A percentile compares a stretch with the other conserved stretches of the same genome.
These are phyloP conservation scores for Raffaelea ambrosiae DNA, from an alignment of 2,329 filamentous ascomycete genomes.

Conservation along the genomic window DNA sequence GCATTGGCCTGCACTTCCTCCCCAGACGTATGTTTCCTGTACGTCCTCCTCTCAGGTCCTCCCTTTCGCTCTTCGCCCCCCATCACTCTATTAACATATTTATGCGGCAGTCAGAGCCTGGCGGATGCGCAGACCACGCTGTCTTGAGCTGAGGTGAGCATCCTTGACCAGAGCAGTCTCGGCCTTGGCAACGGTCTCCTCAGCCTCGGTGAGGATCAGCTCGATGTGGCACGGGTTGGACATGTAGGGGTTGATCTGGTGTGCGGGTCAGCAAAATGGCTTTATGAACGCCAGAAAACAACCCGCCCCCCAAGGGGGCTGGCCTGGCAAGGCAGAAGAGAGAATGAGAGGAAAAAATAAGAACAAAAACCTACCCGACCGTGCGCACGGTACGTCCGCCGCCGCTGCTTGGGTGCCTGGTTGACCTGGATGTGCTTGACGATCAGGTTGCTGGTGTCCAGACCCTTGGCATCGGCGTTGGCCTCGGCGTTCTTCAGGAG, in stretches of 20 bases:
- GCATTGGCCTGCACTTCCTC: background rate
- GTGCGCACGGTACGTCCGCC: conserved; percentile 99
- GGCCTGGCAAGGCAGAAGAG: background rate
- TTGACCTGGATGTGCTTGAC: conserved; percentile 99
- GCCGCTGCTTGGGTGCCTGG: conserved; percentile 98
- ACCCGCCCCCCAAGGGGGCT: background rate
- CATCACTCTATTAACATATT: background rate
- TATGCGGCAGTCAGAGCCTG: conserved; percentile 59
- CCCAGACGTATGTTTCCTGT: no score
- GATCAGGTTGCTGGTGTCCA: conserved; percentile 93
- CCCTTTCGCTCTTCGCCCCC: background rate
- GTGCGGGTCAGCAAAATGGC: background rate
- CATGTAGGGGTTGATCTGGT: conserved; percentile 99
- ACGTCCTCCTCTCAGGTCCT: no score
- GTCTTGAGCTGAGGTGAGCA: conserved; percentile 75
- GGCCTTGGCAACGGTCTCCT: conserved; percentile 92
- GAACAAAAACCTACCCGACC: conserved; percentile 78
- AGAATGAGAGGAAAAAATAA: background rate
- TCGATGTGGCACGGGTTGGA: conserved; percentile 99
- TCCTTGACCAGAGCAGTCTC: conserved; percentile 58
- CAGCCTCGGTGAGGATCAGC: conserved; percentile 96
- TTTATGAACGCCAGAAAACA: background rate
- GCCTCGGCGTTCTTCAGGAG: conserved; percentile 97
- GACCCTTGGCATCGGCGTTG: conserved; percentile 94
- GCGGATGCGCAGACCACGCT: conserved; percentile 67